Percentiles rank a stretch among this genome's conserved stretches.
These are phyloP conservation scores for Neohortaea acidophila DNA, from an alignment of 495 filamentous ascomycete species.

Conservation along the genomic window DNA sequence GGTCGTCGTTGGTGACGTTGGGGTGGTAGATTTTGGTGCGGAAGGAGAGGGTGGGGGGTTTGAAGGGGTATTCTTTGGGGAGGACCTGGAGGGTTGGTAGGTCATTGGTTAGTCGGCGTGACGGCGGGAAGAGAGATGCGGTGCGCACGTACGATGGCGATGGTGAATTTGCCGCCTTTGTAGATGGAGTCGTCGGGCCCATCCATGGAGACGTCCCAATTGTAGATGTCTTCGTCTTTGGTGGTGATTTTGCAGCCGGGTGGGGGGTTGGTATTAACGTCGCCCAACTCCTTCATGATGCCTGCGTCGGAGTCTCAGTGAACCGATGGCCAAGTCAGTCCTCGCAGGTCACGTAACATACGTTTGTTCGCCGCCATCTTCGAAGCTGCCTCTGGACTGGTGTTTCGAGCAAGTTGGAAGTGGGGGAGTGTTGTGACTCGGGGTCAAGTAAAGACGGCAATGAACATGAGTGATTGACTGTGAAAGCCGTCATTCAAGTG, in stretches of 20 bases:
- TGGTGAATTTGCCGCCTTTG: conserved; percentile 58
- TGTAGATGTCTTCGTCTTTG: conserved; percentile 43
- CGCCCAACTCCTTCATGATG: conserved; percentile 28
- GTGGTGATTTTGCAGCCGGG: conserved; percentile 27
- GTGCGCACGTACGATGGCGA: too few species aligned
- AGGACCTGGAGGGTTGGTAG: too few species aligned
- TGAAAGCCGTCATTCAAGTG: too few species aligned
- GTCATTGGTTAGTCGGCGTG: too few species aligned
- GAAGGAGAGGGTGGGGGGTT: conserved; percentile 74
- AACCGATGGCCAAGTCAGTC: neutral
- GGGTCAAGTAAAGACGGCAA: too few species aligned
- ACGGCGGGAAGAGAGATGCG: too few species aligned
- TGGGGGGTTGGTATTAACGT: conserved; percentile 24
- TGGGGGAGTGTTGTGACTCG: too few species aligned
- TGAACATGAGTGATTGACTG: too few species aligned
- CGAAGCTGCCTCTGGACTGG: too few species aligned
- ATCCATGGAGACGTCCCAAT: conserved; percentile 66
- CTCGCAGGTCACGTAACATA: conserved; percentile 39
- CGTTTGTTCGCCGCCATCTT: conserved; percentile 37
- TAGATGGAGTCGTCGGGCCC: conserved; percentile 29
- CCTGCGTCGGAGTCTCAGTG: conserved; percentile 1
- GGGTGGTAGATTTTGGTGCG: conserved; percentile 96
- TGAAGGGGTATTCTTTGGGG: conserved; percentile 87
- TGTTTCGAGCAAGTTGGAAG: too few species aligned
- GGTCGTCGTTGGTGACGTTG: conserved; percentile 88